Conservation (phyloP, 129 eudicot species). For the Flaveria brownii region DNA sequence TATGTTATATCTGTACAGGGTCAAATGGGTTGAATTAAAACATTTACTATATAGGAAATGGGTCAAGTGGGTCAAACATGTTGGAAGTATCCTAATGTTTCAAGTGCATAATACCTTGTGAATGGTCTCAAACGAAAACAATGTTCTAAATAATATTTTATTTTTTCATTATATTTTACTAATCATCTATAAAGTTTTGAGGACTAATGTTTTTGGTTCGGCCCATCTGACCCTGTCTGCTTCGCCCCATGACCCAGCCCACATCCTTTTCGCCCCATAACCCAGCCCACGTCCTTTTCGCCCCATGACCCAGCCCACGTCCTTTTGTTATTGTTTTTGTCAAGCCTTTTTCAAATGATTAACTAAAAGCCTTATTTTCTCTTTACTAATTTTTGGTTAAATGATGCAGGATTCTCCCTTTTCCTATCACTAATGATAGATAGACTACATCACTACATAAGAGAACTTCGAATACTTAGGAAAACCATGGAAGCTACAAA, state of each 20-base stretch:
- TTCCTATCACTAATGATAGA: constrained; percentile 72
- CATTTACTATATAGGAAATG: neutral
- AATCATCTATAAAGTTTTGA: too few species aligned
- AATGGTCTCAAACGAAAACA: neutral
- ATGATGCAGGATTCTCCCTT: constrained; percentile 57
- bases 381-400: neutral
- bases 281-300: too few species aligned
- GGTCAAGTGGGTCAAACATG: neutral
- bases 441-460: constrained; percentile 70
- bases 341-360: neutral
- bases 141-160: too few species aligned
- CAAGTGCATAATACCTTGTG: neutral
- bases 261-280: too few species aligned
- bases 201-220: neutral
- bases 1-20: too few species aligned
- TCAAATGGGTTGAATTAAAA: neutral
- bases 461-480: constrained; percentile 61
- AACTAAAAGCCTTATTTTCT: neutral
- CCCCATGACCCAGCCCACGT: too few species aligned
- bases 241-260: neutral
- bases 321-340: neutral
- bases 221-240: neutral
- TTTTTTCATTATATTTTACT: too few species aligned
- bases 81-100: neutral
- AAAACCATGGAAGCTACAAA: constrained; percentile 62